Conservation (phyloP, 2,329 filamentous ascomycete species). For the Sphaerulina populicola region DNA sequence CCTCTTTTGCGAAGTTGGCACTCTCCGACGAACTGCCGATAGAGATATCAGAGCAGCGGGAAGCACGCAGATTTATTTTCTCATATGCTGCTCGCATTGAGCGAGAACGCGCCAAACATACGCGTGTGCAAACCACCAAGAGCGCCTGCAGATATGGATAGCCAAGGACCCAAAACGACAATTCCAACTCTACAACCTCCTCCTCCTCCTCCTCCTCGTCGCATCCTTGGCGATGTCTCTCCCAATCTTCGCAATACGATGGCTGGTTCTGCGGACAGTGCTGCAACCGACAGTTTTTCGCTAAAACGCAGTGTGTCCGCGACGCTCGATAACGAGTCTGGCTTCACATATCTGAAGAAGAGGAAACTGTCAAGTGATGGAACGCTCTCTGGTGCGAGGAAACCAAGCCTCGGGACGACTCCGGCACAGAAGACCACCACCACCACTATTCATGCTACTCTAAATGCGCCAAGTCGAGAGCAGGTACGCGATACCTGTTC, state of each 20-base stretch:
- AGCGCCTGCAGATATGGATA: slow-evolving; percentile 6
- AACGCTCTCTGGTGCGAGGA: background rate
- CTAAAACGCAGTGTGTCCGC: slow-evolving; percentile 31
- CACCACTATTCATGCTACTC: background rate
- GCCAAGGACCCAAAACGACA: slow-evolving; percentile 3
- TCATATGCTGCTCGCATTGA: background rate
- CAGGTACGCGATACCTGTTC: slow-evolving; percentile 4
- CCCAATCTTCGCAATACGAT: slow-evolving; percentile 25
- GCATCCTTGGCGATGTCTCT: slow-evolving; percentile 29
- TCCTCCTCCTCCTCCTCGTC: slow-evolving; percentile 6
- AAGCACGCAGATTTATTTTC: too few relatives aligned
- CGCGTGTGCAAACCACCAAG: background rate
- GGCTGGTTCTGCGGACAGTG: slow-evolving; percentile 14
- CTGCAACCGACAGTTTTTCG: slow-evolving; percentile 25
- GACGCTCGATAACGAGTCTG: slow-evolving; percentile 26
- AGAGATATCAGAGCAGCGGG: background rate
- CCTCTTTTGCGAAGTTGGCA: background rate
- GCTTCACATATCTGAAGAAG: slow-evolving; percentile 32
- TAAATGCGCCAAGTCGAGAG: background rate
- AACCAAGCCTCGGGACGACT: background rate
- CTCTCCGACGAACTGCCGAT: background rate
- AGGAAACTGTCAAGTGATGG: slow-evolving; percentile 20
- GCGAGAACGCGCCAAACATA: background rate
- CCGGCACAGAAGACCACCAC: background rate
- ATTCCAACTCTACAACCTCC: slow-evolving; percentile 5